Evolutionary conservation across 345 rosid species (phyloP).

Genomic region (Hibiscus tridactylites): DNA sequence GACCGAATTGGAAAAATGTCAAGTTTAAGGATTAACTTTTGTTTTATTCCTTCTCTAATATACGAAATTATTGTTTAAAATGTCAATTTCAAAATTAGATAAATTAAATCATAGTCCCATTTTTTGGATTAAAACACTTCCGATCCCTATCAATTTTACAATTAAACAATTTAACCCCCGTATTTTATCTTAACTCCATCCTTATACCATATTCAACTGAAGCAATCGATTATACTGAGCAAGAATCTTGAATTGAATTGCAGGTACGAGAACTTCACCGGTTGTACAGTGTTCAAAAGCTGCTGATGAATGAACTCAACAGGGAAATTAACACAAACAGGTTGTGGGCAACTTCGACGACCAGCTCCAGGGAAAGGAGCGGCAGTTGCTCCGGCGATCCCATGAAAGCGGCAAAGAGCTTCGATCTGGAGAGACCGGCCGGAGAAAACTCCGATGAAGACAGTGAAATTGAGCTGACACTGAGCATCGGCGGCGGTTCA

Average conservation of each 20-base stretch:
- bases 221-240: too few relatives aligned
- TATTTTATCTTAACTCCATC: too few relatives aligned
- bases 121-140: too few relatives aligned
- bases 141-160: too few relatives aligned
- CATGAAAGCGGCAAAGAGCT: conserved; percentile 20
- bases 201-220: too few relatives aligned
- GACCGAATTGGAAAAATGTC: too few relatives aligned
- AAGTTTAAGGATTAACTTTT: too few relatives aligned
- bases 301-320: conserved; percentile 52
- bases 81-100: too few relatives aligned
- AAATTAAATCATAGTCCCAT: too few relatives aligned
- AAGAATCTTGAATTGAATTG: not conserved
- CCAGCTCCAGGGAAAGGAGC: conserved; percentile 38
- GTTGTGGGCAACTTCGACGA: conserved; percentile 14
- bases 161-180: too few relatives aligned
- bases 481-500: conserved; percentile 53
- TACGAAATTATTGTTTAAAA: too few relatives aligned
- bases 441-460: conserved; percentile 28
- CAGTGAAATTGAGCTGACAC: conserved; percentile 51
- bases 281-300: conserved; percentile 57
- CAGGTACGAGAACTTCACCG: conserved; percentile 85
- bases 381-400: conserved; percentile 40
- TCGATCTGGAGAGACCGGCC: conserved; percentile 40
- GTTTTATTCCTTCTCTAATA: too few relatives aligned
- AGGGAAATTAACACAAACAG: conserved; percentile 31